Evolutionary conservation across 441 rosid genomes (phyloP).

Genomic region (Manihot esculenta): DNA sequence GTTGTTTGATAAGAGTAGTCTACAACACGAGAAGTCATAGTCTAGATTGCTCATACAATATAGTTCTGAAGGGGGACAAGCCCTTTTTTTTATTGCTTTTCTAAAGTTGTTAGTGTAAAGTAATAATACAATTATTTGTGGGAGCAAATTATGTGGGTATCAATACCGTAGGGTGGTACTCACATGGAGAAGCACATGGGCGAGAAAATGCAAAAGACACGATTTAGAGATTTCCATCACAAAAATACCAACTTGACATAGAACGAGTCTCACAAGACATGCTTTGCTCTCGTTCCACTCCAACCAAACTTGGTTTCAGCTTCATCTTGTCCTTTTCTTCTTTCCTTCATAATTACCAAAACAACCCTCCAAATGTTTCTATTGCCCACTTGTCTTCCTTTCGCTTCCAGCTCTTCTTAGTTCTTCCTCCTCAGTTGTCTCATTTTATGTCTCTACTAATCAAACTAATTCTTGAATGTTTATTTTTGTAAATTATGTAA

Average conservation of each 20-base stretch:
- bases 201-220: slow-evolving; percentile 40
- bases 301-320: slow-evolving; percentile 33
- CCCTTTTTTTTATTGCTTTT: too few relatives aligned
- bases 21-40: too few relatives aligned
- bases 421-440: not conserved
- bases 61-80: too few relatives aligned
- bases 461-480: too few relatives aligned
- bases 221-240: slow-evolving; percentile 26
- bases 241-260: not conserved
- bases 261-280: slow-evolving; percentile 25
- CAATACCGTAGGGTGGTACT: slow-evolving; percentile 15
- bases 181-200: slow-evolving; percentile 35
- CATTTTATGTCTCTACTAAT: not conserved
- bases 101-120: not conserved
- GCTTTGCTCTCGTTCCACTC: slow-evolving; percentile 45
- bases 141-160: slow-evolving; percentile 12
- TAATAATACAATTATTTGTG: not conserved
- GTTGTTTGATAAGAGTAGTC: too few relatives aligned
- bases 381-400: too few relatives aligned
- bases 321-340: slow-evolving; percentile 16
- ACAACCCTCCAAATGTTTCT: not conserved
- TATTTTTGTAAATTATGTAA: too few relatives aligned
- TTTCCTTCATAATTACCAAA: not conserved
- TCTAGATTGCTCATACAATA: too few relatives aligned
- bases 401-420: not conserved